Evolutionary conservation across 2,329 filamentous ascomycete genomes (phyloP), one percentile per base, ranked within the genome.

Genomic region (Monosporascus ibericus): DNA sequence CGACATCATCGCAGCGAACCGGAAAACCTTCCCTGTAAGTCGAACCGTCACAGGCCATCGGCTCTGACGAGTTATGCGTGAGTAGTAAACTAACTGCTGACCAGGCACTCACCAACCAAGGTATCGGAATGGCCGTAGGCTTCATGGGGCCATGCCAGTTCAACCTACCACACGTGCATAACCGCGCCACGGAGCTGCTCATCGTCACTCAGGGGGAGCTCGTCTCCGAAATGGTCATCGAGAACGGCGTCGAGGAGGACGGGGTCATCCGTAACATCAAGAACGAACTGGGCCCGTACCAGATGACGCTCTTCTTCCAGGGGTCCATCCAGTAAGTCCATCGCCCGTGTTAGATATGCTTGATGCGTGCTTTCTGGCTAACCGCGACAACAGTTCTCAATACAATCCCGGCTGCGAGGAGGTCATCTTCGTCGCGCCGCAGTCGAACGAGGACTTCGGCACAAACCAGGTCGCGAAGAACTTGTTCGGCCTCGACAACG

Each of bases 151-250:
- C 72, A 37, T 83, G 79, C 60, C 79, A 76, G 53, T 77, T 83
- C 67, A 81, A 80, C 70, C 80, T 76, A 7, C 76, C 78, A 18
- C 79, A 82, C 68, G 71, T 77, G 3, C 79, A 81, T 65, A 77
- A 76, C 48, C 77, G 79, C 42, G 73, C 75, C 34, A 71, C 74
- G 34, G 78, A 82, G 68, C 73, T 82, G 49, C 75, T 78, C 56
- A 68, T 80, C 63, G 72, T 81, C 58, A 72, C 74, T 46, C 58
- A 73, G 40, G 79, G 79, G 50, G 68, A 65, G 22, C 65, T 81
- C 56, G 68, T 77, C 51, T 75, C 76, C 44, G 75, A 78, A 59
- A 79, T 81, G 72, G 67, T 77, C 2, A 71, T 76, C 18, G 79
- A 80, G 66, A 79, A 79, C 64, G 74, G 75, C 39, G 75, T 77